These are phyloP conservation scores for Neospora caninum DNA, from an alignment of 169 alveolate species.

Conservation along the genomic window DNA sequence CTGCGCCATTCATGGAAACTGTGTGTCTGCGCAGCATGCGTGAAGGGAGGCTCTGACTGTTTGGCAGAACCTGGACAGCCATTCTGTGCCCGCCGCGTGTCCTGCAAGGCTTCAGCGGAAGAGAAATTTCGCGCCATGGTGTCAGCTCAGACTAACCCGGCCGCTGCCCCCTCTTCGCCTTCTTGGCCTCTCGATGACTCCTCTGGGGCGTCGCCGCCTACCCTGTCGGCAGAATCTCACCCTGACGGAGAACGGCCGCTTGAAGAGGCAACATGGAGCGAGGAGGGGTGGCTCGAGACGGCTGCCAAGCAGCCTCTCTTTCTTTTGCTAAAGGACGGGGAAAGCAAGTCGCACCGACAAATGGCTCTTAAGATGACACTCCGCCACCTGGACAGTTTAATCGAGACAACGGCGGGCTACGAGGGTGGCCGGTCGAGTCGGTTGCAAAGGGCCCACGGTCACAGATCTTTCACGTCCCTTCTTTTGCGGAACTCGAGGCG, in stretches of 20 bases:
- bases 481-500: neutral
- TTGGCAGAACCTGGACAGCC: too few relatives aligned
- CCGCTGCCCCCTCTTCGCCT: neutral
- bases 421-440: neutral
- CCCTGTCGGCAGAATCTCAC: neutral
- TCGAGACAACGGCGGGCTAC: neutral
- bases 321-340: neutral
- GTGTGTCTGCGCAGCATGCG: too few relatives aligned
- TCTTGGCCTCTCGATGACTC: neutral
- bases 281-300: neutral
- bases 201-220: too few relatives aligned
- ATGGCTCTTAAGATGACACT: constrained; percentile 10
- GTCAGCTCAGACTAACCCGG: neutral
- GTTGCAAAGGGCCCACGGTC: neutral
- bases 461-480: neutral
- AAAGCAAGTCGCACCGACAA: neutral
- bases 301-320: neutral
- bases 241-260: neutral
- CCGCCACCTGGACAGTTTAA: neutral
- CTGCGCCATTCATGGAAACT: too few relatives aligned
- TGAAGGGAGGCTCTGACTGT: too few relatives aligned
- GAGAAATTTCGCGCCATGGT: neutral
- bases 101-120: neutral
- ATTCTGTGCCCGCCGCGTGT: too few relatives aligned
- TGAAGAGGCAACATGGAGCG: neutral